Base-by-base conservation (phyloP, 2,329 filamentous ascomycete genomes). In the Cladosporium halotolerans region DNA sequence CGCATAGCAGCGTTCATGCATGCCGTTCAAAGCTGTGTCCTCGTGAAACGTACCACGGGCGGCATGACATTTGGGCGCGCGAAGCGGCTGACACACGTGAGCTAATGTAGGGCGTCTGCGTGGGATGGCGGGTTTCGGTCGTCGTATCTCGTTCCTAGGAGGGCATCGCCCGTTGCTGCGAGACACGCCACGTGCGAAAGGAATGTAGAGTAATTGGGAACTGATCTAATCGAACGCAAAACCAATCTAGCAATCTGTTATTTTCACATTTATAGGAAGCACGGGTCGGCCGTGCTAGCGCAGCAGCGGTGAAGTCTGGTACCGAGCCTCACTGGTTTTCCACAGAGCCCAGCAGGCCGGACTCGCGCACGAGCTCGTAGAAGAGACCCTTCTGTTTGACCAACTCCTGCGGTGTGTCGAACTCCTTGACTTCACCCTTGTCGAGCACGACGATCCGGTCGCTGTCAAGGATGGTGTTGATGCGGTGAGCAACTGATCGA, bases 371-470 rank as follows among this genome's bases (percentile, higher is more conserved):
- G 45, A 99, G 76, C 54, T 91, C 85, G 72, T 93, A 89, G 70
- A 99, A 99, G 48, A 88, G 72, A 2, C 92, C 89, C 66, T 83
- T 82, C 65, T 79, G 79, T 70, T 83, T 83, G 58, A 96, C 81
- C 54, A 99, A 77, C 58, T 85, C 83, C 38, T 82, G 77, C 2
- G 93, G 93, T 6, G 85, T 89, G 70, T 95, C 93, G 70, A 96
- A 99, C 70, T 99, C 93, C 46, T 85, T 86, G 40, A 99, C 91
- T 63, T 84, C 82, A 41, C 93, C 93, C 70, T 87, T 86, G 67
- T 97, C 90, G 5, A 99, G 81, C 46, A 99, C 93, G 34, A 99
- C 85, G 57, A 99, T 93, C 47, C 91, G 83, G 73, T 99, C 92
- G 57, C 80, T 83, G 65, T 86, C 83, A 11, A 99, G 79, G 64